phyloP scores from a whole-genome alignment of 306 rosid genomes.

The Acacia confusa region DNA sequence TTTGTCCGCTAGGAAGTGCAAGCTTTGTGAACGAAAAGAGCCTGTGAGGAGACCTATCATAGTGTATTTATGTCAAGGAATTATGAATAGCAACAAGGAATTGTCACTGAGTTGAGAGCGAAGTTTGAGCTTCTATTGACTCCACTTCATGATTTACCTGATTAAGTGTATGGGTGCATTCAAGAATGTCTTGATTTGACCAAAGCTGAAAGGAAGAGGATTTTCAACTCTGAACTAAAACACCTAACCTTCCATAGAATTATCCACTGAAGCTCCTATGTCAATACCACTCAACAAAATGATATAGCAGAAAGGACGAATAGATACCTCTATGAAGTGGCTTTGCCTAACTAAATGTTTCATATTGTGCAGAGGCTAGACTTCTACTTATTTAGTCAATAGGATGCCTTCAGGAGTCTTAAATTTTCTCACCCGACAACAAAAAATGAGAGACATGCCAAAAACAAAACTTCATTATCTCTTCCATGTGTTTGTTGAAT shows the following conservation, averaged over 20 bases:
- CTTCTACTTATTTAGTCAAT: neutral
- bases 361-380: neutral
- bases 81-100: too few relatives aligned
- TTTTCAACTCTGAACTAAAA: neutral
- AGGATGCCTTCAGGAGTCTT: neutral
- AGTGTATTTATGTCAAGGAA: neutral
- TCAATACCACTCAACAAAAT: neutral
- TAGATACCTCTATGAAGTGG: neutral
- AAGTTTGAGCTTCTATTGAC: neutral
- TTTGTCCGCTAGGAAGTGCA: too few relatives aligned
- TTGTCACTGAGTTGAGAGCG: too few relatives aligned
- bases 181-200: neutral
- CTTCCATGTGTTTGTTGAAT: neutral
- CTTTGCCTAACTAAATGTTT: neutral
- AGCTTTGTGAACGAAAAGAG: too few relatives aligned
- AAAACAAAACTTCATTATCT: too few relatives aligned
- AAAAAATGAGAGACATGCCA: neutral
- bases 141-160: neutral
- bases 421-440: too few relatives aligned
- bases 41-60: too few relatives aligned
- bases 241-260: neutral
- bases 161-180: neutral
- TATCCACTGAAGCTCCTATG: neutral
- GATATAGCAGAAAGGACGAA: neutral
- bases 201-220: neutral